A percentile compares a stretch with the other conserved stretches of the same genome.
Conservation (phyloP, 2,329 filamentous ascomycete species). For the Colletotrichum somersetense region DNA sequence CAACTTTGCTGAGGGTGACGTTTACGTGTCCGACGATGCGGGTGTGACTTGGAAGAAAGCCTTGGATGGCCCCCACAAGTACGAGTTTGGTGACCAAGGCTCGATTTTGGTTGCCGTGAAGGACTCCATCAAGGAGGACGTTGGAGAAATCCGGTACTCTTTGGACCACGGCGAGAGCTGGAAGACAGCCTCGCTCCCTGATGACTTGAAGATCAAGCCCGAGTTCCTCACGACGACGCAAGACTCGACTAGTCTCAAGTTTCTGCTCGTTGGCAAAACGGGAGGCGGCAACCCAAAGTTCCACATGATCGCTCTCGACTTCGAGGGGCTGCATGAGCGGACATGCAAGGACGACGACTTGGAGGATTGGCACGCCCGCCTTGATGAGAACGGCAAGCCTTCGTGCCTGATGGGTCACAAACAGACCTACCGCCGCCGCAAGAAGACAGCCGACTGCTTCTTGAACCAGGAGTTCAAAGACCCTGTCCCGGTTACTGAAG, state of each 20-base stretch:
- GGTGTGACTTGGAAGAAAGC: constrained; percentile 85
- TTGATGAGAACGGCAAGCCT: constrained; percentile 82
- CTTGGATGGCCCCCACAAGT: constrained; percentile 87
- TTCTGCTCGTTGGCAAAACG: constrained; percentile 78
- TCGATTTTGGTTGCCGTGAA: constrained; percentile 87
- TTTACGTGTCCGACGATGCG: constrained; percentile 92
- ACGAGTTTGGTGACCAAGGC: constrained; percentile 95
- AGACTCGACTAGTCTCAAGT: constrained; percentile 93
- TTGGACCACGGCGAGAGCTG: constrained; percentile 91
- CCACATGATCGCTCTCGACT: constrained; percentile 83
- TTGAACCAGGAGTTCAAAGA: constrained; percentile 88
- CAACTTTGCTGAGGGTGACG: constrained; percentile 78
- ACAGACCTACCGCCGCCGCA: constrained; percentile 87
- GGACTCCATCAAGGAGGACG: constrained; percentile 75
- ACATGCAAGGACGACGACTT: constrained; percentile 85
- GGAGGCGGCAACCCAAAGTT: constrained; percentile 66
- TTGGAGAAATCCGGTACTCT: constrained; percentile 77
- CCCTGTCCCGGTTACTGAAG: constrained; percentile 74
- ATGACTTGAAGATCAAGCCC: constrained; percentile 76
- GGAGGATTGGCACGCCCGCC: constrained; percentile 88
- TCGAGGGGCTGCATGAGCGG: constrained; percentile 81
- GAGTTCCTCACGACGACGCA: constrained; percentile 86
- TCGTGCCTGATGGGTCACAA: constrained; percentile 97
- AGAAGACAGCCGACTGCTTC: constrained; percentile 90
- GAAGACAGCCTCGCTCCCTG: constrained; percentile 77